phyloP scores from a whole-genome alignment of 2,329 filamentous ascomycete species.

The Sarocladiaceae sp. region DNA sequence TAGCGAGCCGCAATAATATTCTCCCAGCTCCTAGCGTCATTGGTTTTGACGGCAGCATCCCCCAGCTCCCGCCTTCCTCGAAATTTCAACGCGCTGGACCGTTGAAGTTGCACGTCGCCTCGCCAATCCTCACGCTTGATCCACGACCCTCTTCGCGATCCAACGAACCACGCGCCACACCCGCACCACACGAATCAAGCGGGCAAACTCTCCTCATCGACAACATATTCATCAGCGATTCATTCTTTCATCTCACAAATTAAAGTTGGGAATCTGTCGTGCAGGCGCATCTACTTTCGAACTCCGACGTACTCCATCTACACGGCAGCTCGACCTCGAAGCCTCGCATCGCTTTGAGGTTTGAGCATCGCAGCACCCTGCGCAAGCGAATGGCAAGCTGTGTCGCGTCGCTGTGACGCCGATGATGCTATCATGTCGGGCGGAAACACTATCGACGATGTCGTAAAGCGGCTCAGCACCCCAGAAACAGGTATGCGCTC shows the following conservation, averaged over 20 bases:
- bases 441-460: constrained; percentile 54
- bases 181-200: too few relatives aligned
- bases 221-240: too few relatives aligned
- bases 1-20: constrained; percentile 28
- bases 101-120: background rate
- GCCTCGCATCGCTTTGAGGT: constrained; percentile 8
- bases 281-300: background rate
- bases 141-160: constrained; percentile 10
- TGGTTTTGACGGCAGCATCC: constrained; percentile 35
- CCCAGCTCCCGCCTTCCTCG: constrained; percentile 32
- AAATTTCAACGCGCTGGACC: constrained; percentile 33
- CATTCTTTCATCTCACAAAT: background rate
- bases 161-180: constrained; percentile 7
- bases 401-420: constrained; percentile 30
- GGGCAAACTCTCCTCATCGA: too few relatives aligned
- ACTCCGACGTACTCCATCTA: background rate
- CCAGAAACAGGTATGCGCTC: constrained; percentile 52
- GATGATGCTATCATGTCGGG: constrained; percentile 56
- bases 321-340: constrained; percentile 9
- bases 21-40: constrained; percentile 32
- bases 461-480: constrained; percentile 55
- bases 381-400: constrained; percentile 30
- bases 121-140: constrained; percentile 6
- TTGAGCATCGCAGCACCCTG: constrained; percentile 15
- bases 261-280: background rate